Base-by-base conservation (phyloP, 129 eudicot genomes). In the Flaveria brownii region DNA sequence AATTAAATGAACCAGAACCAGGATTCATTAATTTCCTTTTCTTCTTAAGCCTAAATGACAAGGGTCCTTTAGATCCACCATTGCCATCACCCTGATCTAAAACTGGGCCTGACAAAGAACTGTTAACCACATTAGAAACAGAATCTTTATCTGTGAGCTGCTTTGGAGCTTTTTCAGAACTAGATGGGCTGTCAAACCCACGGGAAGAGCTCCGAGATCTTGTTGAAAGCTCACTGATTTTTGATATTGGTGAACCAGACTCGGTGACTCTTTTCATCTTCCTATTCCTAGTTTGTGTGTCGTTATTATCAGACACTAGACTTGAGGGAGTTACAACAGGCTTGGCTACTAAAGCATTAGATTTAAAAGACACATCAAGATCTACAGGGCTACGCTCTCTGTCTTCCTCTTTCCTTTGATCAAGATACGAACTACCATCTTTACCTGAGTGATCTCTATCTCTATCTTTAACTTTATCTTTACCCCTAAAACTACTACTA, bases 361-460 rank as follows among this genome's bases (percentile, higher is more conserved):
- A 90, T 65, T 88, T 88, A 72, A 93, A 93, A 30, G 92, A 83
- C 60, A 93, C 89, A 57, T 87, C 94, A 77, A 92, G 96, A 78
- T 92, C 95, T 72, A 93, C 84, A 3, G 87, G 89, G 51, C 89
- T 93, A 12, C 71, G 71, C 71, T 68, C 87, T 78, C 83, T 79
- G 70, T 71, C 87, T 45, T 39, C 85, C 68, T 82, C 88, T 61
- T 71, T 18, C 77, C 65, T 77, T n/a, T 30, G 66, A 13, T 84
- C 86, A 6, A 30, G 26, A 71, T 52, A 11, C 62, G 41, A 71
- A 59, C 70, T 55, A 49, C 54, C 28, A 28, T 84, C 87, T 43
- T 76, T 76, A 76, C 26, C 65, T 36, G 42, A 20, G 42, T 76
- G 66, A 66, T 76, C 84, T 59, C 71, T 80, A 55, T 88, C 60